Evolutionary conservation across 2,329 filamentous ascomycete genomes (phyloP), one percentile per base, ranked within the genome.

Genomic region (Fusarium sp.): DNA sequence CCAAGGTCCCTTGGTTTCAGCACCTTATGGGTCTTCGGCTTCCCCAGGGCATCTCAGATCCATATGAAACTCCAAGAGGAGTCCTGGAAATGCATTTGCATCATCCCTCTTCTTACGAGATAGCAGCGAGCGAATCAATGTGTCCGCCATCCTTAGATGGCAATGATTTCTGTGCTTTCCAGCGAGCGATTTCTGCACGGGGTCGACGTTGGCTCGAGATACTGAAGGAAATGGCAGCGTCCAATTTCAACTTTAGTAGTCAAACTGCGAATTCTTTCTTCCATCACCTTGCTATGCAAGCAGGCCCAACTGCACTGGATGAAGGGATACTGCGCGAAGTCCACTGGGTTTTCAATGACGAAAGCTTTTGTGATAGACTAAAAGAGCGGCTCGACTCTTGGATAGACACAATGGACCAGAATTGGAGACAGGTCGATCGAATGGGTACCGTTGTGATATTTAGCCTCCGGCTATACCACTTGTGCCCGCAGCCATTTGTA

Each of bases 391-490:
- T 92, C 0, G 67, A 78, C 47, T 56, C 51, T 2, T 75, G 79
- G 2, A 57, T 91, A 0, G 71, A 78, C 0, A 71, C 74, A 0
- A 83, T 92, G 9, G 71, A 75, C 0, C 74, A 78, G 0, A 91
- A 87, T 44, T 90, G 87, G 85, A 81, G 88, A 0, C 89, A 92
- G 62, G 78, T 77, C 0, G 75, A 85, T 51, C 81, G 82, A 15
- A 90, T 92, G 87, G 83, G 87, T 6, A 80, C 84, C 0, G 54
- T 90, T 3, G 80, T 90, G 7, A 85, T 81, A 0, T 67, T 91
- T 0, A 70, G 79, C 0, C 71, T 87, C 1, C 82, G 85, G 3
- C 68, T 75, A 1, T 81, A 71, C 51, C 32, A 70, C 58, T 15
- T 62, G 6, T 33, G 46, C 4, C 39, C 37, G 3, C 35, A 7